Base-by-base conservation (phyloP, 2,329 filamentous ascomycete genomes). In the Botrytis fabae region DNA sequence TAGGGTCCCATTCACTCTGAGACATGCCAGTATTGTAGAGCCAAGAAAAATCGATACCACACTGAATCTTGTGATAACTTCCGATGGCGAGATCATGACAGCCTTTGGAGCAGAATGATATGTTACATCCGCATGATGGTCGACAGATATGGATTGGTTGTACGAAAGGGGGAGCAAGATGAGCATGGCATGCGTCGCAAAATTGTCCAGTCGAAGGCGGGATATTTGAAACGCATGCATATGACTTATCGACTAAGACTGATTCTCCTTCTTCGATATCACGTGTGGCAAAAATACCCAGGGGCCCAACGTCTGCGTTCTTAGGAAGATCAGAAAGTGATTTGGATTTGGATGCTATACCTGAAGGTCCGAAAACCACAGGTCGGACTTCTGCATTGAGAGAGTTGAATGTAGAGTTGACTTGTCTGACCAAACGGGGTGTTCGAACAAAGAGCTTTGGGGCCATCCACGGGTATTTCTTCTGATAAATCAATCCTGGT, bases 401-500 rank as follows among this genome's bases (percentile, higher is more conserved):
- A 7, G 20, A 44, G 0, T 18, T 18, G 38, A 78, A 73, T 0
- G 18, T 48, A 4, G 69, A 64, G 64, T 80, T 80, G 28, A 79
- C 68, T 8, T 75, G 18, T 57, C 71, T 28, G 3, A 80, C n/a
- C 14, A 78, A 57, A 5, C 38, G 51, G 20, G 74, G 74, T 1
- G 75, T 77, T 32, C 79, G 70, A 1, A 63, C 46, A 28, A 75
- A 77, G 1, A 80, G 70, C 1, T 51, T 65, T 10, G 73, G n/a
- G 18, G 78, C 75, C 65, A 79, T 57, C 78, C 78, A 80, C 8
- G 78, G 78, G 44, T 80, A 80, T n/a, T 65, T 74, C 35, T 75
- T 77, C 61, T 76, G 75, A 32, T 73, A 76, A 1, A 80, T 78
- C 51, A 75, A 73, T 1, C 78, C 78, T 3, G 22, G 71, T 16